Evolutionary conservation across 306 rosid species (phyloP), one percentile per base, ranked within the genome.

Genomic region (Fragaria iinumae): DNA sequence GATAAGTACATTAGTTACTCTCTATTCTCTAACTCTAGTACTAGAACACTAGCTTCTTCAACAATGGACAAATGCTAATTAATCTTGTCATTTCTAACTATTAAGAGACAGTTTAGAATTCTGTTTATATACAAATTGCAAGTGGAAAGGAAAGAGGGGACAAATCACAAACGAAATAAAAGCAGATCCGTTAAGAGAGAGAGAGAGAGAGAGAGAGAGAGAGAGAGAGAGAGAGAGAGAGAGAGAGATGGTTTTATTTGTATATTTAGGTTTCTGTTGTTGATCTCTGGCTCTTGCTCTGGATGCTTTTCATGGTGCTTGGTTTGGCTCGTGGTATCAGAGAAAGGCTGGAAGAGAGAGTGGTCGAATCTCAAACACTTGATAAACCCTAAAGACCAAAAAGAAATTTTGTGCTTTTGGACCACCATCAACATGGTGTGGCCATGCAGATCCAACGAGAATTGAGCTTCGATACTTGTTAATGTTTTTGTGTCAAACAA

Each of bases 341-440:
- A 76, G 78, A 81, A 64, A 79, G 44, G 55, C 45, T 23, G 76
- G 25, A 29, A 49, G 63, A 48, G 57, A 49, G 74, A 38, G 67
- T 39, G 67, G 74, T 80, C 84, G 76, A 76, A 83, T 79, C 83
- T 83, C 81, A 80, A 72, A 69, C 57, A 49, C 21, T 67, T 44
- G 49, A 6, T 34, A n/a, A 50, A 66, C 44, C 52, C 68, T 11
- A 63, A 73, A 73, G 29, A 66, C 18, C 47, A 44, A 80, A 76
- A 79, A 72, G 79, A 36, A 32, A 5, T 23, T 74, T 23, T 56
- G 21, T 29, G 53, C 27, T 80, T 80, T 73, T 80, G 84, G 84
- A 80, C 87, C 80, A 80, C 84, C 38, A 41, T 57, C 10, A 55
- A 14, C 43, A 23, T 41, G 27, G 32, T 64, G 59, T 36, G 68